Conservation (phyloP, 148 eudicot species). For the Vaccinium myrtillus region DNA sequence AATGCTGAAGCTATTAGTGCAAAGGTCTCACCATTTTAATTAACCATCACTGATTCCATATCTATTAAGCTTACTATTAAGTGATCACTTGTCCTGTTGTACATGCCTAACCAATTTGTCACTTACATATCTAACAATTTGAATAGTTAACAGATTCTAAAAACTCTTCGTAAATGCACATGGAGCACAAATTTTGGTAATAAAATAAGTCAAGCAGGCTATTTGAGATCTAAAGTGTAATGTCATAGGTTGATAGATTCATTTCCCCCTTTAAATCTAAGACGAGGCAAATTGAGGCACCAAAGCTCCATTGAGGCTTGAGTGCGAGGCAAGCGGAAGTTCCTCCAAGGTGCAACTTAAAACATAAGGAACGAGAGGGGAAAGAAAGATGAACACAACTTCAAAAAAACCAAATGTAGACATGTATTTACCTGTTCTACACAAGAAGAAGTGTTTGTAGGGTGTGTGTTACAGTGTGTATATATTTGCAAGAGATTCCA, state of each 20-base stretch:
- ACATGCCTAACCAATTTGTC: background rate
- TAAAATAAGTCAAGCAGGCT: background rate
- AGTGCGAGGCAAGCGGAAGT: background rate
- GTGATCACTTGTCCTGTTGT: too few relatives aligned
- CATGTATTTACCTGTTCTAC: too few relatives aligned
- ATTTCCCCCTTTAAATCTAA: background rate
- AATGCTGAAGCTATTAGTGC: too few relatives aligned
- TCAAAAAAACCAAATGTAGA: too few relatives aligned
- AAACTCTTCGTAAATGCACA: background rate
- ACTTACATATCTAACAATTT: background rate
- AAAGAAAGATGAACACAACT: too few relatives aligned
- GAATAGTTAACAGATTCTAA: background rate
- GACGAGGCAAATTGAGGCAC: background rate
- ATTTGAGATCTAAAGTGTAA: background rate
- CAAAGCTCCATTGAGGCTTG: background rate
- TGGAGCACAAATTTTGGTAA: background rate
- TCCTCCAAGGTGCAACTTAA: background rate
- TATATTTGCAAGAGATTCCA: too few relatives aligned
- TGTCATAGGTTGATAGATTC: background rate
- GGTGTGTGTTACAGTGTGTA: too few relatives aligned
- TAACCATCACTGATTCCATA: background rate
- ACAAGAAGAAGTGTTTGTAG: too few relatives aligned
- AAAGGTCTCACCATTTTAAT: too few relatives aligned
- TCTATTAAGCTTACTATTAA: too few relatives aligned
- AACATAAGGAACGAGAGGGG: too few relatives aligned